Evolutionary conservation across 306 rosid genomes (phyloP), one percentile per base, ranked within the genome.

Genomic region (Malus sylvestris): DNA sequence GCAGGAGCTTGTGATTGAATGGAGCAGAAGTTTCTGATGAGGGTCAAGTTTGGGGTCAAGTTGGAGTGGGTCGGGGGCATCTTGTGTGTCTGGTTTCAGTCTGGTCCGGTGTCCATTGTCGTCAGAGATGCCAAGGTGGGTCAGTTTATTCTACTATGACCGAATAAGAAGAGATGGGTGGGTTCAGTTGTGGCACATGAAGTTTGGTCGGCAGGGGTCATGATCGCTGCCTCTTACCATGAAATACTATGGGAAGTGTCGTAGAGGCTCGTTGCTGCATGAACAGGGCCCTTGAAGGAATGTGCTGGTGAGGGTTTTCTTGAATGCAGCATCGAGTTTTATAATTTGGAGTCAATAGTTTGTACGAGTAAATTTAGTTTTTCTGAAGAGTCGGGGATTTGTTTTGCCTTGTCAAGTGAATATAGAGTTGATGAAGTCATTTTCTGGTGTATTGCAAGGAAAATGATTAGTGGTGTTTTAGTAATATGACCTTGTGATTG

Each of bases 61-160:
- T 85, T 76, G 11, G 68, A 61, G 70, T 53, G 42, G 84, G 85
- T 87, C 61, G 44, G 82, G 84, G 84, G 88, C 86, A 86, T 82
- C 80, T 85, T 78, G 42, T 53, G 89, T 83, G 93, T 92, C 92
- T 80, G 84, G 85, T 86, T 79, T 75, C 79, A 88, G 97, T 92
- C 86, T 46, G 87, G 93, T 88, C 93, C 74, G 72, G 96, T 77
- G 96, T 88, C 93, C 78, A 79, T 79, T 64, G 87, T 82, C 79
- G 85, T 86, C 68, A 80, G 91, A 78, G 83, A 85, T 85, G 90
- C 90, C 82, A 58, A 82, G 86, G 81, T 80, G 84, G 88, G 88
- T 89, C 88, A 75, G 84, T 86, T 58, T 85, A 80, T 78, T 70
- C 91, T 83, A 53, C 83, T 80, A 78, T 83, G 89, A 81, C 91